Base-by-base conservation (phyloP, 129 eudicot species). In the Pseudognaphalium luteoalbum region DNA sequence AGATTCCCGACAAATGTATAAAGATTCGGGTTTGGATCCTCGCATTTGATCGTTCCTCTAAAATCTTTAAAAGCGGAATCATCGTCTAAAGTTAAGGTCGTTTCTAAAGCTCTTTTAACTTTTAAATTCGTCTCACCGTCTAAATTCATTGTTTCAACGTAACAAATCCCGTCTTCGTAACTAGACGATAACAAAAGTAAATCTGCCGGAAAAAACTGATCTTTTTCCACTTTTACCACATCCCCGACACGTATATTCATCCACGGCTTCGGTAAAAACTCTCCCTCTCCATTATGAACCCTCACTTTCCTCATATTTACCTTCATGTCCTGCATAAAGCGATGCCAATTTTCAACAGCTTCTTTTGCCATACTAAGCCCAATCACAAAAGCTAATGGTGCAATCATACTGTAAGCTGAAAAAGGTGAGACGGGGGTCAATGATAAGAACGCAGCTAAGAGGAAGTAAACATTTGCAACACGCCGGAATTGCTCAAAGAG, bases 41-140 rank as follows among this genome's bases (percentile, higher is more conserved):
- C 99, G 67, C 92, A 95, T 74, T 74, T 87, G 33, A 95, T 87
- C 29, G 86, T 85, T 56, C 91, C 99, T 17, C 33, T 80, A 25
- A 95, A 89, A 58, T 87, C 90, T 78, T 86, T 91, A 72, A 91
- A 95, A 70, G 78, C 16, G 6, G 74, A 78, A 61, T 95, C 96
- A 68, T 89, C 93, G 58, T 91, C 93, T 69, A 89, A 80, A 32
- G 89, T 84, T 68, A 89, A 71, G n/a, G 99, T 95, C 21, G 81
- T 80, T 78, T 95, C 99, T 62, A 91, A 68, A 62, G 96, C 84
- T 83, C 97, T 86, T 83, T 91, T 95, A 41, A 95, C 96, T 82
- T 95, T 95, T 79, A 95, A 83, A 78, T 95, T 95, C 15, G 99
- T 95, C 78, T 95, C 99, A 29, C 99, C 99, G 54, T 95, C 99